A percentile compares a stretch with the other conserved stretches of the same genome.
Conservation (phyloP, 441 rosid species). For the Codiaeum variegatum region DNA sequence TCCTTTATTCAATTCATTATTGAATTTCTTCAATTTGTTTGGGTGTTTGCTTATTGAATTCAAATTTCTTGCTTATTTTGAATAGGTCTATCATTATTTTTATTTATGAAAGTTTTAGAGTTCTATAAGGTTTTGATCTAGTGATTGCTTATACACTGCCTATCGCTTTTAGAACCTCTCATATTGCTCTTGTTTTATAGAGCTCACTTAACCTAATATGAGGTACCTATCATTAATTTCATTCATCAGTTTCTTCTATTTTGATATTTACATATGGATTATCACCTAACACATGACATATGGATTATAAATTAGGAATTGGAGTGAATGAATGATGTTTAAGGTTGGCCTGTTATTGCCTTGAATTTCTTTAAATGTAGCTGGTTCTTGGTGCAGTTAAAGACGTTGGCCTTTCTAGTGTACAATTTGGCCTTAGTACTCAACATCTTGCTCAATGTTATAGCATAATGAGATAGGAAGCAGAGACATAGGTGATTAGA, state of each 20-base stretch:
- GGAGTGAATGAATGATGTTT: no score
- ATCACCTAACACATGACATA: neutral
- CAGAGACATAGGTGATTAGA: no score
- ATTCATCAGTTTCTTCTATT: neutral
- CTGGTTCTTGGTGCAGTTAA: no score
- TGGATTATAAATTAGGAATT: neutral
- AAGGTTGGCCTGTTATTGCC: no score
- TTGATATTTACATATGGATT: neutral
- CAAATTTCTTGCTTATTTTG: neutral
- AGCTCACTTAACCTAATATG: conserved; percentile 63
- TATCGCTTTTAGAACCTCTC: conserved; percentile 89
- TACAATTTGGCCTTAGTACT: no score
- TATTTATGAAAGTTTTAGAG: conserved; percentile 43
- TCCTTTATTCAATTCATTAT: no score
- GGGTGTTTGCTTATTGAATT: neutral
- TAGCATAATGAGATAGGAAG: no score
- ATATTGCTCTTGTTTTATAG: conserved; percentile 89
- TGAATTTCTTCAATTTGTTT: no score
- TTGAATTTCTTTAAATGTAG: no score
- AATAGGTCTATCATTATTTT: neutral
- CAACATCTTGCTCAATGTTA: no score
- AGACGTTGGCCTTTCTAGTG: no score
- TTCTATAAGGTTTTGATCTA: conserved; percentile 78
- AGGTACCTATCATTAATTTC: conserved; percentile 33
- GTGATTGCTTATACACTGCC: conserved; percentile 83